phyloP scores from a whole-genome alignment of 2,329 filamentous ascomycete genomes.

The Fusarium guadeloupense region DNA sequence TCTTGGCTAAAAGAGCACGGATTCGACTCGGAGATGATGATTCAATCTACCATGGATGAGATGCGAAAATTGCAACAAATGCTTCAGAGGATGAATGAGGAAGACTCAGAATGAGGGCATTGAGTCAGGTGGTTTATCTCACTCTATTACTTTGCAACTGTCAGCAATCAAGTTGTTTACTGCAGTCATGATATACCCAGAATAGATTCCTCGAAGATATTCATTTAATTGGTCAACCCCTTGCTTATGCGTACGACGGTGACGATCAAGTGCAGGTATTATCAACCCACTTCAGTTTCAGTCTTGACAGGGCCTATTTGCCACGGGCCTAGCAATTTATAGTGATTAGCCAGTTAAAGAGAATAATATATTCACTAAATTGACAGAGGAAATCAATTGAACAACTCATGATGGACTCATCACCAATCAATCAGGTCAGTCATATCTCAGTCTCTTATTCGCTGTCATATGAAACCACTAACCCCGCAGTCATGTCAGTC shows the following conservation, averaged over 20 bases:
- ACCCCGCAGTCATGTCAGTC: slow-evolving; percentile 28
- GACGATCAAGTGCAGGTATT: background rate
- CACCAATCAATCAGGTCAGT: slow-evolving; percentile 5
- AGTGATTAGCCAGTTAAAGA: too few species aligned
- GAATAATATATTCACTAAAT: too few species aligned
- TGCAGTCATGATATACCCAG: background rate
- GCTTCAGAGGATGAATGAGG: too few species aligned
- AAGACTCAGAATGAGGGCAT: too few species aligned
- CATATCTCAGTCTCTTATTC: slow-evolving; percentile 6
- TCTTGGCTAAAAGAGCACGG: too few species aligned
- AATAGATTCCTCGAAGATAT: background rate
- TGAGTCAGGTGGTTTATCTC: too few species aligned
- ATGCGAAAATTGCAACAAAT: too few species aligned
- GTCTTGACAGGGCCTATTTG: background rate
- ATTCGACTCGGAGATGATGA: too few species aligned
- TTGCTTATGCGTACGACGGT: slow-evolving; percentile 1
- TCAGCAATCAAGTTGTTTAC: too few species aligned
- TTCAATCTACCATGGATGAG: too few species aligned
- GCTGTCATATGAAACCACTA: background rate
- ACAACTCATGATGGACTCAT: background rate
- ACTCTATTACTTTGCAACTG: too few species aligned
- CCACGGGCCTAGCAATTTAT: slow-evolving; percentile 6
- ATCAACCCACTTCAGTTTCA: slow-evolving; percentile 20
- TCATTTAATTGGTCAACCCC: slow-evolving; percentile 10
- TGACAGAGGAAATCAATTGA: too few species aligned